Percentiles rank a stretch among this genome's conserved stretches.
These are phyloP conservation scores for Thraustochytrium striatum DNA, from an alignment of 352 stramenopile species.

Conservation along the genomic window DNA sequence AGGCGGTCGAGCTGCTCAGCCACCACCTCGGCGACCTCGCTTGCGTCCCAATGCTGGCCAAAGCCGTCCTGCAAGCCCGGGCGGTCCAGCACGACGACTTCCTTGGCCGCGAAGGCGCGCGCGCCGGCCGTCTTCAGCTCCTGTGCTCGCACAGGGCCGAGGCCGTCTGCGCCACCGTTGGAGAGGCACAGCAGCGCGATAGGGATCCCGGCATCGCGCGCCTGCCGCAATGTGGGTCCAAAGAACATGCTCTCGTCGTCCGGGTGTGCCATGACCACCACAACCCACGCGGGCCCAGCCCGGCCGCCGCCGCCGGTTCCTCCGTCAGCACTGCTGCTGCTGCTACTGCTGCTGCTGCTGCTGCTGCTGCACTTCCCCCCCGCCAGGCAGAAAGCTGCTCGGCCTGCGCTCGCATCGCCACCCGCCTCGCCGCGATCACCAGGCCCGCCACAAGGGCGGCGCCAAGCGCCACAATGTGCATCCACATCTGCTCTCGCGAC, in stretches of 20 bases:
- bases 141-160: slow-evolving; percentile 71
- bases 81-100: slow-evolving; percentile 70
- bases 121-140: slow-evolving; percentile 67
- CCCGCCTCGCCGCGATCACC: no score
- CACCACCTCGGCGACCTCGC: slow-evolving; percentile 66
- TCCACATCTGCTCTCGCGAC: no score
- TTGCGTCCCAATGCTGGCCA: slow-evolving; percentile 65
- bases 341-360: no score
- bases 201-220: slow-evolving; percentile 50
- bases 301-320: no score
- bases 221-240: slow-evolving; percentile 72
- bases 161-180: slow-evolving; percentile 68
- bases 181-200: slow-evolving; percentile 83
- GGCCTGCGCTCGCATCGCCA: no score
- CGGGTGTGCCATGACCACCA: slow-evolving; percentile 87
- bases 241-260: slow-evolving; percentile 98
- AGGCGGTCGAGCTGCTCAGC: slow-evolving; percentile 62
- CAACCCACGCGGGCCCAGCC: no score
- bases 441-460: no score
- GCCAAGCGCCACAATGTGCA: no score
- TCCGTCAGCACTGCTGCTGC: no score
- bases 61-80: slow-evolving; percentile 76
- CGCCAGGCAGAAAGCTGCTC: no score
- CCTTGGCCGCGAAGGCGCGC: slow-evolving; percentile 59
- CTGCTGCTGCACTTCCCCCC: no score